These are phyloP conservation scores for Penicillium macrosclerotiorum DNA, from an alignment of 495 filamentous ascomycete species.

Conservation along the genomic window DNA sequence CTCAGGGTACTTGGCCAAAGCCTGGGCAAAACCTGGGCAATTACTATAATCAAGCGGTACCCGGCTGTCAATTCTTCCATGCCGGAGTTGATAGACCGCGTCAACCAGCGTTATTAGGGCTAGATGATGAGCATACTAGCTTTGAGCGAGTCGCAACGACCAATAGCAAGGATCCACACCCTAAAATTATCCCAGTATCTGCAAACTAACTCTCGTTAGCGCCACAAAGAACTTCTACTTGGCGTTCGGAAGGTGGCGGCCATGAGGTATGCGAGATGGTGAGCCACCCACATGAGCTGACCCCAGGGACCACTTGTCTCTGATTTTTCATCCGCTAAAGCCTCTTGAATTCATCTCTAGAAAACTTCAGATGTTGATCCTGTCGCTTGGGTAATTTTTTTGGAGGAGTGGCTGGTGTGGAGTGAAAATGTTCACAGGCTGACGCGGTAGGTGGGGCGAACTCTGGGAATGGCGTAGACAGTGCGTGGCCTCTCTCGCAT, in stretches of 20 bases:
- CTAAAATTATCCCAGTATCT: conserved; percentile 13
- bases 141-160: conserved; percentile 4
- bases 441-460: conserved; percentile 26
- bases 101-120: conserved; percentile 20
- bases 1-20: neutral
- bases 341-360: neutral
- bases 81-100: conserved; percentile 14
- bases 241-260: neutral
- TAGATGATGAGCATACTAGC: conserved; percentile 12
- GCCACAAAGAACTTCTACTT: neutral
- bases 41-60: neutral
- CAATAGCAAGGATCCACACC: conserved; percentile 7
- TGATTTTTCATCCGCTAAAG: too few relatives aligned
- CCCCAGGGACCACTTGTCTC: too few relatives aligned
- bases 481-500: conserved; percentile 10
- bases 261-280: neutral
- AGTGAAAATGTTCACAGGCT: conserved; percentile 6
- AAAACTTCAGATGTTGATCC: too few relatives aligned
- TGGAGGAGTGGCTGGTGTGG: conserved; percentile 1
- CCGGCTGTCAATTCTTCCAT: conserved; percentile 20
- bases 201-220: conserved; percentile 15
- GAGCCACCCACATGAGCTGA: too few relatives aligned
- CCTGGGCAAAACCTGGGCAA: neutral
- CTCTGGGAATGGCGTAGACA: conserved; percentile 19
- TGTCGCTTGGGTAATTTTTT: conserved; percentile 4